phyloP scores from a whole-genome alignment of 805 yeast species.

The Ogataea philodendri region DNA sequence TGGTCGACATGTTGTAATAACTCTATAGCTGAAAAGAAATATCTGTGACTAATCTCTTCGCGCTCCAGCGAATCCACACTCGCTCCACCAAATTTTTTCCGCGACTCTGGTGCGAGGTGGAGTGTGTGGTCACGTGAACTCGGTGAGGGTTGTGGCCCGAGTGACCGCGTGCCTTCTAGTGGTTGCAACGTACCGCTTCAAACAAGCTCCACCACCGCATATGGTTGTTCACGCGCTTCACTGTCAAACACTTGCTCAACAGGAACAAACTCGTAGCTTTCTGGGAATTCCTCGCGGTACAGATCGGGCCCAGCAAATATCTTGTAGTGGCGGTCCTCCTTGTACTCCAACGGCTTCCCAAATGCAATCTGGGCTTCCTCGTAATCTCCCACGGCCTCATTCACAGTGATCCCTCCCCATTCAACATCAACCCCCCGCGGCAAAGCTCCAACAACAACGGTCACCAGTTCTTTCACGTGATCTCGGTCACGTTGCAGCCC shows the following conservation, averaged over 20 bases:
- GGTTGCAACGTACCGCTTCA: too few relatives aligned
- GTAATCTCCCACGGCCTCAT: slow-evolving; percentile 37
- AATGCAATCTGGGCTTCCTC: slow-evolving; percentile 17
- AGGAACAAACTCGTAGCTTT: slow-evolving; percentile 27
- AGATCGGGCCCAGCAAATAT: slow-evolving; percentile 21
- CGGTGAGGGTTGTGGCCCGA: slow-evolving; percentile 1
- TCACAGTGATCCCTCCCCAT: slow-evolving; percentile 67
- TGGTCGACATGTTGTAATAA: slow-evolving; percentile 32
- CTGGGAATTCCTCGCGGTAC: slow-evolving; percentile 5
- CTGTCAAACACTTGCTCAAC: slow-evolving; percentile 18
- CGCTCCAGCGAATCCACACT: slow-evolving; percentile 9
- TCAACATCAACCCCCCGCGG: slow-evolving; percentile 69
- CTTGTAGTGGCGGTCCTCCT: slow-evolving; percentile 19
- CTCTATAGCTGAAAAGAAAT: slow-evolving; percentile 11
- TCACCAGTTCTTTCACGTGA: slow-evolving; percentile 35
- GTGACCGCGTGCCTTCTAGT: too few relatives aligned
- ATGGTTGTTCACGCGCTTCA: slow-evolving; percentile 4
- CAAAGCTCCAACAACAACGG: slow-evolving; percentile 54
- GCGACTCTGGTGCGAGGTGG: slow-evolving; percentile 16
- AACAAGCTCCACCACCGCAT: slow-evolving; percentile 15
- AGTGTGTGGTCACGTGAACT: slow-evolving; percentile 14
- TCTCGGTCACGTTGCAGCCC: slow-evolving; percentile 11
- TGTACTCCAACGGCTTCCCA: slow-evolving; percentile 23
- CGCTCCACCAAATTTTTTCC: slow-evolving; percentile 16
- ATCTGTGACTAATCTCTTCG: slow-evolving; percentile 13